Conservation (phyloP, 345 rosid genomes). For the Aquilaria yunnanensis region DNA sequence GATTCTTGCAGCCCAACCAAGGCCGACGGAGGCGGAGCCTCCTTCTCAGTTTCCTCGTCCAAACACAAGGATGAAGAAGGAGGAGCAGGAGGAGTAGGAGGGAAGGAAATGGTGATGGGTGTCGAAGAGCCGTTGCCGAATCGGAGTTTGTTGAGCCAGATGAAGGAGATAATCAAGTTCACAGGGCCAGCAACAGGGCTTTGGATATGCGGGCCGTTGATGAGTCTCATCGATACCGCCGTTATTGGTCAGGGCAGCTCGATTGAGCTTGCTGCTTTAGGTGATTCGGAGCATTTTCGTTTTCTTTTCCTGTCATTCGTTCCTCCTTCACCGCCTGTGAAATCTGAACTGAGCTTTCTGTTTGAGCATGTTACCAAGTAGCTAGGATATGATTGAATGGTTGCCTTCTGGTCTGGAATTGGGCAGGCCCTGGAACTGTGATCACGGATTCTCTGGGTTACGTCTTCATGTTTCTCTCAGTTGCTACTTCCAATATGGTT, state of each 20-base stretch:
- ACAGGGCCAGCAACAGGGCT: conserved; percentile 89
- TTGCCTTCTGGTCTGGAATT: conserved; percentile 13
- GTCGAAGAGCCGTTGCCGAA: conserved; percentile 31
- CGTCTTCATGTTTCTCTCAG: conserved; percentile 81
- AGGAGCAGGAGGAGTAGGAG: conserved; percentile 5
- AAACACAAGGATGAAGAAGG: conserved; percentile 3
- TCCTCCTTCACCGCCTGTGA: background rate
- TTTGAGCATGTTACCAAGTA: background rate
- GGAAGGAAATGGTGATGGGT: conserved; percentile 10
- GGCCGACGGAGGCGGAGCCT: conserved; percentile 6
- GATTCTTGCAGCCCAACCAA: background rate
- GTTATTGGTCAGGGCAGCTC: conserved; percentile 90
- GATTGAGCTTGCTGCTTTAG: conserved; percentile 87
- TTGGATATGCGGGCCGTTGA: conserved; percentile 90
- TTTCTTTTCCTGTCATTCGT: no score
- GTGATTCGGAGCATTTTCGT: conserved; percentile 16
- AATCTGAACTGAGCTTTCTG: background rate
- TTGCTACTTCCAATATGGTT: conserved; percentile 92
- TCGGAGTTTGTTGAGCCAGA: conserved; percentile 66
- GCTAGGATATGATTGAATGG: conserved; percentile 1
- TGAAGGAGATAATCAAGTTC: conserved; percentile 69
- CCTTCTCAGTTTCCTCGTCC: background rate
- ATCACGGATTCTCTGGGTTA: conserved; percentile 68
- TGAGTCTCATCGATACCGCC: conserved; percentile 92
- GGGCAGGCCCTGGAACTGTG: conserved; percentile 91